Base-by-base conservation (phyloP, 1,284 basidiomycete species). In the Cryptococcus hybrid region DNA sequence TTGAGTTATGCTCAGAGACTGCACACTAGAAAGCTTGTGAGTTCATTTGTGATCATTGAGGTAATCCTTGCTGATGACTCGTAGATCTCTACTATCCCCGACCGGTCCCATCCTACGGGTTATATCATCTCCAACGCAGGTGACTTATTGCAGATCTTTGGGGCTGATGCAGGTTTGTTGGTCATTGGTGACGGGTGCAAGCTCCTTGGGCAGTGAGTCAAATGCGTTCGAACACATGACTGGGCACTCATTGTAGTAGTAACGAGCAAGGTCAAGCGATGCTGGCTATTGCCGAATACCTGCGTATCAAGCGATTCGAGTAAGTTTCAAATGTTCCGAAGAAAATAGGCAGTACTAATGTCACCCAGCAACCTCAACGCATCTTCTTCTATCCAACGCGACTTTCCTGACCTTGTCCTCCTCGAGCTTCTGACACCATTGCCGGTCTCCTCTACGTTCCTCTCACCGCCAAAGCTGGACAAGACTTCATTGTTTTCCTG, bases 71-170 rank as follows among this genome's bases (percentile, higher is more conserved):
- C 49, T 51, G 49, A 38, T 15, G 43, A 5, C 2, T 39, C 30
- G 12, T 9, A 88, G 86, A 88, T 92, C 74, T 91, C 88, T 65
- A 89, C 88, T 13, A 81, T 89, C 55, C 83, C 87, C 1, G 86
- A 86, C 4, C 85, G 87, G 52, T 81, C 83, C 50, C 88, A 90
- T 66, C 87, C 89, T 5, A 85, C 86, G 13, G 89, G 89, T 0
- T 92, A 92, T 76, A 90, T 93, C 64, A 86, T 92, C 15, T 90
- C 89, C 36, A 90, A 92, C 69, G 87, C 90, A 1, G 88, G 92
- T 67, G 90, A 93, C 67, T 78, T 93, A 9, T 81, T 95, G 3
- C 83, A 84, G 5, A 77, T 92, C 30, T 92, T 93, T 69, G 88
- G 92, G 70, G 90, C 90, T 13, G 90, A 93, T 69, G 88, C 86